Conservation (phyloP, 164 flowering plant species). For the Euptelea pleiosperma region DNA sequence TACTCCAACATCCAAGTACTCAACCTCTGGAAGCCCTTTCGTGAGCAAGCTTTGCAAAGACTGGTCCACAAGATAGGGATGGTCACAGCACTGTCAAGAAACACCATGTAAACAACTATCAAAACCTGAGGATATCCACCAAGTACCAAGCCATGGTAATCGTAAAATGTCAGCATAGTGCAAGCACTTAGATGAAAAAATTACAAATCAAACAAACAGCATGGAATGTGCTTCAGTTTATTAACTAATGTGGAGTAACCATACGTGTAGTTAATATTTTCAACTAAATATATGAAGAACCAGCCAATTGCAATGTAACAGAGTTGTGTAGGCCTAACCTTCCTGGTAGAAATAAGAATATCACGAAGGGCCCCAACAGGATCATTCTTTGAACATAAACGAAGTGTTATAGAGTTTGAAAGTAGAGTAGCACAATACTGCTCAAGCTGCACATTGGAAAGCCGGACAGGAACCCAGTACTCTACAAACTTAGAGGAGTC, state of each 20-base stretch:
- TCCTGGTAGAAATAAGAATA: conserved; percentile 48
- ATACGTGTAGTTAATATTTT: neutral
- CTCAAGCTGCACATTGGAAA: conserved; percentile 85
- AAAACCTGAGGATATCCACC: neutral
- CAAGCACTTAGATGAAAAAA: too few species aligned
- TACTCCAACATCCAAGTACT: conserved; percentile 63
- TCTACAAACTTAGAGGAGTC: conserved; percentile 63
- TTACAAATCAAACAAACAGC: too few species aligned
- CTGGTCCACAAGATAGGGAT: conserved; percentile 69
- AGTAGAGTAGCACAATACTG: conserved; percentile 71
- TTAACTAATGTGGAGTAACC: neutral
- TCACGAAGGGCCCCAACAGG: conserved; percentile 58
- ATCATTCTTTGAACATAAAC: conserved; percentile 58
- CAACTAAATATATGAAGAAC: neutral
- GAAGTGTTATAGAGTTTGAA: conserved; percentile 47
- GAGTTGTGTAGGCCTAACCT: conserved; percentile 53
- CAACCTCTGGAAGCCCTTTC: conserved; percentile 34
- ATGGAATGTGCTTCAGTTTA: too few species aligned
- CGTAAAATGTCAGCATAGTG: neutral
- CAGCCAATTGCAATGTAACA: neutral
- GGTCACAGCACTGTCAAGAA: conserved; percentile 75
- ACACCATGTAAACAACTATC: conserved; percentile 1
- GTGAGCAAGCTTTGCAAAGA: conserved; percentile 41
- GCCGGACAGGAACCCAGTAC: conserved; percentile 82
- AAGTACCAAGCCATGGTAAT: neutral